These are phyloP conservation scores for Tricholoma furcatifolium DNA, from an alignment of 768 basidiomycete species.

Conservation along the genomic window DNA sequence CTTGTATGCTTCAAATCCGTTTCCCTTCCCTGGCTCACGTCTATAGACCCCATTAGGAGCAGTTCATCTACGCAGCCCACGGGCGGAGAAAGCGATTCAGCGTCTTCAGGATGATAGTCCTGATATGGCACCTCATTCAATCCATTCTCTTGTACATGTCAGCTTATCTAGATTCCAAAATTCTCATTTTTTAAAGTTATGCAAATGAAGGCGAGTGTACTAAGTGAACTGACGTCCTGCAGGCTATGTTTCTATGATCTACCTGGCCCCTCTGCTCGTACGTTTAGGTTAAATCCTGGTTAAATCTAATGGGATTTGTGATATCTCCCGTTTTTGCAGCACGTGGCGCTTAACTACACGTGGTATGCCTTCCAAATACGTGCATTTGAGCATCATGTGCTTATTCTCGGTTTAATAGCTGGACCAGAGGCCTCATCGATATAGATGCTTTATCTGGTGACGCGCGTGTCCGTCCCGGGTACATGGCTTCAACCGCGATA, in stretches of 20 bases:
- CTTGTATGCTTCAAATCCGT: slow-evolving; percentile 12
- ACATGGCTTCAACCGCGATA: neutral
- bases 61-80: slow-evolving; percentile 39
- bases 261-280: too few relatives aligned
- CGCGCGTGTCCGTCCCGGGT: neutral
- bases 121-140: slow-evolving; percentile 15
- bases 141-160: slow-evolving; percentile 13
- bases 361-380: slow-evolving; percentile 8
- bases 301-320: too few relatives aligned
- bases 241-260: too few relatives aligned
- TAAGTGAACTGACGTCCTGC: too few relatives aligned
- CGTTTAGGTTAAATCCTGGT: too few relatives aligned
- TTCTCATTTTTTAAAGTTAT: slow-evolving; percentile 2
- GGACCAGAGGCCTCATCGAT: neutral
- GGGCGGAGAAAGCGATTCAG: slow-evolving; percentile 68
- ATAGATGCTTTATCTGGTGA: neutral
- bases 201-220: neutral
- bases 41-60: slow-evolving; percentile 65
- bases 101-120: slow-evolving; percentile 40
- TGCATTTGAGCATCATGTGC: slow-evolving; percentile 7
- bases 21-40: slow-evolving; percentile 15
- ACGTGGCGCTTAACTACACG: slow-evolving; percentile 12
- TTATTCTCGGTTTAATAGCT: slow-evolving; percentile 4
- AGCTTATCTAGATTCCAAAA: slow-evolving; percentile 13
- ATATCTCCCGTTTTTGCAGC: neutral